Conservation (phyloP, 1,139 yeast species). For the Saccharomyces hybrid region DNA sequence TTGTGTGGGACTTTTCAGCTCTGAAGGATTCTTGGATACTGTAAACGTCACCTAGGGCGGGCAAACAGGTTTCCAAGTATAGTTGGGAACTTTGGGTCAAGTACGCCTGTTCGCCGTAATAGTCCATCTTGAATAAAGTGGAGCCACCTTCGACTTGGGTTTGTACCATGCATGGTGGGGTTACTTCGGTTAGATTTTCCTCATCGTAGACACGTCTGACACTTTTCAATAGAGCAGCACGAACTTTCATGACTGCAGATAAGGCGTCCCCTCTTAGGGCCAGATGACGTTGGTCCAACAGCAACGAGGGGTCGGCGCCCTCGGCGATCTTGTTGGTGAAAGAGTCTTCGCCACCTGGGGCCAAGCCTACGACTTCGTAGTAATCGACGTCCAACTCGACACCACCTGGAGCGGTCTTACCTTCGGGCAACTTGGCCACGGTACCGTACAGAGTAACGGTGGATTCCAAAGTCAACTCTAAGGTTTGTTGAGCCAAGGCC, state of each 20-base stretch:
- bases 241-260: constrained; percentile 90
- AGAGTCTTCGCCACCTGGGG: constrained; percentile 94
- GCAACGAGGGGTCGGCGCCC: constrained; percentile 83
- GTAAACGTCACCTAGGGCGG: constrained; percentile 93
- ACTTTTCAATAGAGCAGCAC: constrained; percentile 68
- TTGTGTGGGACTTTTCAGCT: constrained; percentile 97
- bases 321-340: constrained; percentile 92
- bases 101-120: constrained; percentile 95
- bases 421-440: constrained; percentile 80
- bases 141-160: constrained; percentile 99
- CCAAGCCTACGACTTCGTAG: constrained; percentile 81
- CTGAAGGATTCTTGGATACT: constrained; percentile 98
- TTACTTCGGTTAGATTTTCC: constrained; percentile 78
- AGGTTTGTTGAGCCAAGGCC: constrained; percentile 82
- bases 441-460: constrained; percentile 75
- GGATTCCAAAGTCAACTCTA: constrained; percentile 80
- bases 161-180: constrained; percentile 99
- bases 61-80: constrained; percentile 91
- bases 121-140: constrained; percentile 83
- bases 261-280: constrained; percentile 91
- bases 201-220: constrained; percentile 72
- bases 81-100: constrained; percentile 96
- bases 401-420: constrained; percentile 96
- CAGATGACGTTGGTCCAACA: constrained; percentile 92
- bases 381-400: constrained; percentile 88